Evolutionary conservation across 768 basidiomycete species (phyloP), one percentile per base, ranked within the genome.

Genomic region (Serendipita indica): DNA sequence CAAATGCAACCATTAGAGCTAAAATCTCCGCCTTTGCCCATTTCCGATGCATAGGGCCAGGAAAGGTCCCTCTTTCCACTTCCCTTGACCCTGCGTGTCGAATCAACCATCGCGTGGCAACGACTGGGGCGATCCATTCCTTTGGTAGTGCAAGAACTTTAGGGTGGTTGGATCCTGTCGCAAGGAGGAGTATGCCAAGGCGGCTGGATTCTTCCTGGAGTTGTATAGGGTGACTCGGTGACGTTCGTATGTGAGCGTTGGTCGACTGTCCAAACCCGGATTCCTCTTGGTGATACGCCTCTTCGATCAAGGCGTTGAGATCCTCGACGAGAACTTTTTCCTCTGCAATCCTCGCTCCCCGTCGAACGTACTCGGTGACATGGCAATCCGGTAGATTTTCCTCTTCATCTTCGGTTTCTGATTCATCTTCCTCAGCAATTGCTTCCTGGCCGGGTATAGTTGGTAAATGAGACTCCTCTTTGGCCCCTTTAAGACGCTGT

Each of bases 91-190:
- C 49, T 12, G 49, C 20, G 10, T n/a, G 32, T 18, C 30, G 71
- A 2, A 80, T 69, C 13, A 84, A 74, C 81, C 82, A 86, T 33
- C 87, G 77, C 56, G 84, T 64, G 30, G 78, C 75, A 13, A 89
- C 72, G 2, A 77, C 79, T 3, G 74, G 70, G 33, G 78, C 64
- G 16, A 84, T 68, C 59, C 72, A 69, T 14, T 78, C 72, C 16
- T 72, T 66, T 0, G 77, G 68, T 2, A 88, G 69, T 3, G 67
- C 66, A 41, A 74, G 71, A 22, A 89, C 69, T 2, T 69, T 64
- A 3, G 72, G 69, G 2, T 72, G 63, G 62, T 86, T 78, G 33
- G 84, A 84, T 43, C 72, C 70, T 33, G 86, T 67, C 16, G 74
- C 74, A 37, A 75, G 72, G 22, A 86, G 72, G 46, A 89, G 69